Percentiles rank a stretch among this genome's conserved stretches.
These are phyloP conservation scores for Phytophthora ohioensis DNA, from an alignment of 352 stramenopile genomes.

Conservation along the genomic window DNA sequence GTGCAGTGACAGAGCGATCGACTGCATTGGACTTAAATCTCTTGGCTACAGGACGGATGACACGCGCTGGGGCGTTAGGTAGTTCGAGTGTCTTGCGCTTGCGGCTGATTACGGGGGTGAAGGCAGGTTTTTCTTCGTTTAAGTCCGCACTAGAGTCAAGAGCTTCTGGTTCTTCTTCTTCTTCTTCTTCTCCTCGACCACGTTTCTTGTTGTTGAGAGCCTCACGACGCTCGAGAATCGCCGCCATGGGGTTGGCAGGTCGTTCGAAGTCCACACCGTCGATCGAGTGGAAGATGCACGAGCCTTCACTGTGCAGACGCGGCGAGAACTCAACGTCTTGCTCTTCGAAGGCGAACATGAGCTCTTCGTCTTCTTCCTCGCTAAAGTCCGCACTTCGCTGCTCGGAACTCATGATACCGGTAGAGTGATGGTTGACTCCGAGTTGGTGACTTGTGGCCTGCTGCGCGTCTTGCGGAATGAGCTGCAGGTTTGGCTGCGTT, in stretches of 20 bases:
- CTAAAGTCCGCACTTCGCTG: slow-evolving; percentile 12
- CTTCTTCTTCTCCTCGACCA: slow-evolving; percentile 21
- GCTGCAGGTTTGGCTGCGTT: neutral
- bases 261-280: slow-evolving; percentile 41
- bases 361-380: slow-evolving; percentile 62
- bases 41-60: slow-evolving; percentile 66
- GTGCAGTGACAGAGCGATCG: slow-evolving; percentile 40
- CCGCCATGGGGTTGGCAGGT: slow-evolving; percentile 54
- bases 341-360: slow-evolving; percentile 80
- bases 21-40: slow-evolving; percentile 57
- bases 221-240: slow-evolving; percentile 54
- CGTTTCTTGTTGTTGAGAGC: slow-evolving; percentile 43
- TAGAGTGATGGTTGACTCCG: neutral
- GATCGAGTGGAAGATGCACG: slow-evolving; percentile 44
- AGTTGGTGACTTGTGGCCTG: slow-evolving; percentile 4
- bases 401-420: slow-evolving; percentile 12
- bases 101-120: slow-evolving; percentile 31
- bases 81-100: slow-evolving; percentile 71
- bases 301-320: slow-evolving; percentile 22
- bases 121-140: slow-evolving; percentile 20
- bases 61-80: slow-evolving; percentile 39
- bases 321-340: slow-evolving; percentile 19
- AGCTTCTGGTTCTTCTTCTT: slow-evolving; percentile 20
- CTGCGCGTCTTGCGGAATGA: slow-evolving; percentile 45
- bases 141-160: neutral